Evolutionary conservation across 2,329 filamentous ascomycete species (phyloP), one percentile per base, ranked within the genome.

Genomic region (Ophiosphaerella narmari): DNA sequence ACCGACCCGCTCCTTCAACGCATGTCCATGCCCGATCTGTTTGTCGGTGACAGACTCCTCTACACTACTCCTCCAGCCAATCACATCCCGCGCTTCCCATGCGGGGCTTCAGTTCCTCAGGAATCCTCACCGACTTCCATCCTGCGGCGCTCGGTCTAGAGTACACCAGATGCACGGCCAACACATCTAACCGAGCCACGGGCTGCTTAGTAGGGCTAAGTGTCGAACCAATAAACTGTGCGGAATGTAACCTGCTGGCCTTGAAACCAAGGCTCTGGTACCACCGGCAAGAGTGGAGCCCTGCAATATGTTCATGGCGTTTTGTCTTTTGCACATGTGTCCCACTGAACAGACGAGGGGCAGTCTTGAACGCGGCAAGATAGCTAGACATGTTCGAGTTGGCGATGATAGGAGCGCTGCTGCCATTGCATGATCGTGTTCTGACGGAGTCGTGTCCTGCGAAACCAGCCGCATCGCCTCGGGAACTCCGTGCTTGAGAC

Each of bases 101-200:
- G 55, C 50, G 55, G 55, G 52, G 51, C 41, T 43, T 46, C 47
- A 47, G 50, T 61, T 60, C 45, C 49, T 58, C 52, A 43, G 45
- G 38, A 52, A 48, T 55, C 46, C 65, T 67, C 67, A 72, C 68
- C 68, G 68, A 70, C 68, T 67, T 50, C 50, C 48, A 49, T 45
- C 55, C 55, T 49, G 50, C 56, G 45, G 57, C 53, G 51, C 38
- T 52, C 56, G 50, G 43, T 59, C 48, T 60, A 41, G 54, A 58
- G 55, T 46, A 52, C 57, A 52, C 34, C 40, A 47, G 49, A 60
- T 68, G 65, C 61, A 63, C 54, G 50, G 66, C 67, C 68, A 72
- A 62, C 68, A 62, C 68, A 71, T 65, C 58, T 54, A 63, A 52
- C 59, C 65, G 57, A 68, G 59, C 45, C 41, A 37, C 50, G 47